Evolutionary conservation across 345 rosid genomes (phyloP), one percentile per base, ranked within the genome.

Genomic region (Raphanus sativus): DNA sequence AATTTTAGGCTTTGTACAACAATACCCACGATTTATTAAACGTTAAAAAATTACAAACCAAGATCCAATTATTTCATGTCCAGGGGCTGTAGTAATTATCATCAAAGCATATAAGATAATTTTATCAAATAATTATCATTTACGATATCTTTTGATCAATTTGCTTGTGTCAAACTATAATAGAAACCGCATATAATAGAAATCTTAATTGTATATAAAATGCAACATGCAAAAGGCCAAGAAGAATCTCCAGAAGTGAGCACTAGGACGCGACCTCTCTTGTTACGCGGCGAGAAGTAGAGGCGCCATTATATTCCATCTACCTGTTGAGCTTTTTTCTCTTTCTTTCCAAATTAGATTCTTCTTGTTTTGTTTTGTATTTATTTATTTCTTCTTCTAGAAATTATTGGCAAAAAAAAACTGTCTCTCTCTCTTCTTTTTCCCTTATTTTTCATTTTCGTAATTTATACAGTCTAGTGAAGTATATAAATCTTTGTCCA

Each of bases 281-380:
- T 2, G 81, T 45, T 58, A 77, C 68, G 73, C 81, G 81, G 81
- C 77, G 62, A 65, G n/a, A 59, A 15, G 81, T 24, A 65, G 68
- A 65, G 10, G 40, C 38, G 33, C 54, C 61, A 40, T 8, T 42
- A 15, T 71, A 71, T 77, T 56, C 72, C 72, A 40, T 56, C 42
- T 56, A 52, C 40, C 40, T 65, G 33, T 55, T 70, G 40, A 52
- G 6, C 0, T 7, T 52, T 50, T 68, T 21, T 9, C 12, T 45
- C 1, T 45, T 45, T 42, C 4, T 25, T 12, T 42, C 15, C 1
- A 33, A 15, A 32, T 70, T 64, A 12, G 52, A 77, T 77, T 70
- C 71, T 77, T 64, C 59, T 64, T 55, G 38, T 60, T 77, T 21
- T 21, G 21, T 13, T 60, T 21, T 29, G 8, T 30, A 16, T 60